Percentiles rank a stretch among this genome's conserved stretches.
Evolutionary conservation across 2,329 filamentous ascomycete species (phyloP).

Genomic region (Catunica adiposa): DNA sequence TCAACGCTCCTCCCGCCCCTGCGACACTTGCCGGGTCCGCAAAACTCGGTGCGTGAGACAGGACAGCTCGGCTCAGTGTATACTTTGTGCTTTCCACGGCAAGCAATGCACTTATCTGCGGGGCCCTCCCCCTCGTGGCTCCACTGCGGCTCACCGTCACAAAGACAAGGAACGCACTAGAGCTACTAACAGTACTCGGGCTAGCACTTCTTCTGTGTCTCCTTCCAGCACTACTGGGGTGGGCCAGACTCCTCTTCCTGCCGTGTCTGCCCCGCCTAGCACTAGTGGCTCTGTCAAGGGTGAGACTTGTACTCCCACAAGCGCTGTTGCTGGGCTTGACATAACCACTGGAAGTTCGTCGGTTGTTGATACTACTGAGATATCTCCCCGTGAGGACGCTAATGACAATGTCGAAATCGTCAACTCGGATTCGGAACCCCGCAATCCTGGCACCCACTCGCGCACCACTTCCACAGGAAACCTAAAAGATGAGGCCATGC

Average conservation of each 20-base stretch:
- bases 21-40: conserved; percentile 47
- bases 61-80: conserved; percentile 40
- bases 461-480: background rate
- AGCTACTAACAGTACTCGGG: conserved; percentile 1
- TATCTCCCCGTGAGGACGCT: background rate
- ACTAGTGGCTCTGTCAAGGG: background rate
- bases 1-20: conserved; percentile 26
- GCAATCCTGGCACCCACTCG: background rate
- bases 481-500: background rate
- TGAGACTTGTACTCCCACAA: conserved; percentile 1
- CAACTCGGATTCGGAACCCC: background rate
- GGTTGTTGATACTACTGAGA: background rate
- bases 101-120: conserved; percentile 48
- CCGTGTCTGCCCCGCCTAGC: background rate
- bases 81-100: conserved; percentile 49
- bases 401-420: conserved; percentile 12
- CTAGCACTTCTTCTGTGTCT: conserved; percentile 10
- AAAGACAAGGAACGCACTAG: conserved; percentile 16
- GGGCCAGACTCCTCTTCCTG: conserved; percentile 6
- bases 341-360: background rate
- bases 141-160: conserved; percentile 17
- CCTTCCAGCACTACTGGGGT: conserved; percentile 4
- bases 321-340: conserved; percentile 1
- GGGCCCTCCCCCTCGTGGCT: conserved; percentile 21
- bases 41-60: conserved; percentile 51